Percentiles rank a stretch among this genome's conserved stretches.
Conservation (phyloP, 2,329 filamentous ascomycete genomes). For the Phaeosphaeria sp. region DNA sequence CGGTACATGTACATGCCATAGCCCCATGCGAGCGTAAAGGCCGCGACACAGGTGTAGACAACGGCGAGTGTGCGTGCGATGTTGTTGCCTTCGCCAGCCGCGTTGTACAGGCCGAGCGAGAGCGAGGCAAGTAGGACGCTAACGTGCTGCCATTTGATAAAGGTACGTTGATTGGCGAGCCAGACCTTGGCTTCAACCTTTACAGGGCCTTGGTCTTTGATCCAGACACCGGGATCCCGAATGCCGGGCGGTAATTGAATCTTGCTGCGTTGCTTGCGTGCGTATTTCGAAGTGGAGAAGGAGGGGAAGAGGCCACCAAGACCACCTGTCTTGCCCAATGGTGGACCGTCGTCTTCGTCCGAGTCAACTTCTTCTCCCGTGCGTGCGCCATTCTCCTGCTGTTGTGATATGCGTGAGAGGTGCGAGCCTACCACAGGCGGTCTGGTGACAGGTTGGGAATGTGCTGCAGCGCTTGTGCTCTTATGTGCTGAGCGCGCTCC, state of each 20-base stretch:
- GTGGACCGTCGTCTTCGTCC: constrained; percentile 55
- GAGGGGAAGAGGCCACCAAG: constrained; percentile 78
- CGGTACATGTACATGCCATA: constrained; percentile 81
- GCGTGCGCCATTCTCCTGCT: constrained; percentile 37
- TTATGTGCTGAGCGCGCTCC: constrained; percentile 31
- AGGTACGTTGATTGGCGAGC: constrained; percentile 97
- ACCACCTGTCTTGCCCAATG: constrained; percentile 49
- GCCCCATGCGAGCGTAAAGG: constrained; percentile 87
- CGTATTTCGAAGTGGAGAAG: constrained; percentile 77
- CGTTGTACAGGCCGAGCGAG: constrained; percentile 85
- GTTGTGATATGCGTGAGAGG: constrained; percentile 19
- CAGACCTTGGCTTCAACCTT: constrained; percentile 98
- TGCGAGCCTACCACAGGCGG: constrained; percentile 26
- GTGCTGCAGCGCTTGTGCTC: constrained; percentile 24
- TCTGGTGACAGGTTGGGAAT: constrained; percentile 25
- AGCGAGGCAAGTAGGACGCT: constrained; percentile 84
- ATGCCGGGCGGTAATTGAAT: constrained; percentile 81
- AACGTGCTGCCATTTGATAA: constrained; percentile 98
- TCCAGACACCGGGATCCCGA: constrained; percentile 81
- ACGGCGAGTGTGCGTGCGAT: constrained; percentile 81
- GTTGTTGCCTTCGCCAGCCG: constrained; percentile 75
- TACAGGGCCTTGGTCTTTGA: constrained; percentile 92
- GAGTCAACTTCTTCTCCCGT: constrained; percentile 56
- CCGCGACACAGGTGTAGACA: constrained; percentile 79
- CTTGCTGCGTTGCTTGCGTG: constrained; percentile 57